Percentiles rank a stretch among this genome's conserved stretches.
These are phyloP conservation scores for Herpetomonas tarakana DNA, from an alignment of 208 protist species.

Conservation along the genomic window DNA sequence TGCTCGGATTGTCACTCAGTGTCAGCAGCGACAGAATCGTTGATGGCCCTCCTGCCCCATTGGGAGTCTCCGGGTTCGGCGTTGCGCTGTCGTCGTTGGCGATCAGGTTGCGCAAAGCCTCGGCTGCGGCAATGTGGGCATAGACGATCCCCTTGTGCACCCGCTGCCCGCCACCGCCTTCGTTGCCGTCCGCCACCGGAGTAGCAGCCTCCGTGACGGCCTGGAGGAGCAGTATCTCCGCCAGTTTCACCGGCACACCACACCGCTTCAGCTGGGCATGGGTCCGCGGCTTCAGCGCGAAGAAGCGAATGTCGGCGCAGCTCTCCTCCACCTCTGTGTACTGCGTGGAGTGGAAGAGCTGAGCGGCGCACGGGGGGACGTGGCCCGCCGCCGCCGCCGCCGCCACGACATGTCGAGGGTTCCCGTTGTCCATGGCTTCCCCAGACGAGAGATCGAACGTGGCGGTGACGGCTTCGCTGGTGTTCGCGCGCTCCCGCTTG, in stretches of 20 bases:
- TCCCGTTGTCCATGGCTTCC: too few species aligned
- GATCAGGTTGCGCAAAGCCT: conserved; percentile 58
- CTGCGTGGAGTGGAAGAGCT: conserved; percentile 28
- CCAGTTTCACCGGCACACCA: conserved; percentile 44
- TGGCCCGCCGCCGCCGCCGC: neutral
- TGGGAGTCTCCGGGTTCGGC: too few species aligned
- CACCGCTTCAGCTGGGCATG: conserved; percentile 31
- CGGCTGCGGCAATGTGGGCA: conserved; percentile 47
- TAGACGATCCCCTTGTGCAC: conserved; percentile 39
- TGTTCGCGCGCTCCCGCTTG: conserved; percentile 9
- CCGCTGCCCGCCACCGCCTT: neutral
- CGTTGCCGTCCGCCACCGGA: neutral
- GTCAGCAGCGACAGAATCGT: neutral
- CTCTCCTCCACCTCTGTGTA: conserved; percentile 53
- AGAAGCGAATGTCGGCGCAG: conserved; percentile 44
- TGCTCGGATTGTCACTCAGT: neutral
- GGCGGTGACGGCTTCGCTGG: conserved; percentile 9
- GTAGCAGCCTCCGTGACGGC: neutral
- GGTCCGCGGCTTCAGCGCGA: conserved; percentile 31
- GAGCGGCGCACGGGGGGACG: conserved; percentile 36
- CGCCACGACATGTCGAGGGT: too few species aligned
- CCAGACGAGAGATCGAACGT: neutral
- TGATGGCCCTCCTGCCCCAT: conserved; percentile 6
- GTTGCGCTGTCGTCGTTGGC: neutral
- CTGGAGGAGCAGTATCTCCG: conserved; percentile 35